These are phyloP conservation scores for Chaetomiaceae sp. DNA, from an alignment of 2,329 filamentous ascomycete genomes.

Conservation along the genomic window DNA sequence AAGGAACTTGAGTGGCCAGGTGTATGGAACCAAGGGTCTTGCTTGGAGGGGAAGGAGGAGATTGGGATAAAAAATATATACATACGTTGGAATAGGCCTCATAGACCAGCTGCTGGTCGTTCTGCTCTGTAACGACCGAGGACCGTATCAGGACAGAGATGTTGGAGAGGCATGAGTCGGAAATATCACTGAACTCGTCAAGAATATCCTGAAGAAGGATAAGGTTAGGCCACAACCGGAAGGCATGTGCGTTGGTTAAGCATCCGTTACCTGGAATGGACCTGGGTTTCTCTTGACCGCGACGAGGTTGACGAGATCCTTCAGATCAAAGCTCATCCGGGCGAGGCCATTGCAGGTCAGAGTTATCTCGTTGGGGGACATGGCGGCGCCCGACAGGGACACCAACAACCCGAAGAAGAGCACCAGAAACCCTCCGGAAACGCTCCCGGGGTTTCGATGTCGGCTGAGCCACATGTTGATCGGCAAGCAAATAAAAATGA, in stretches of 20 bases:
- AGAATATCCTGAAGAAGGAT: constrained; percentile 15
- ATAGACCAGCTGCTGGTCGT: constrained; percentile 19
- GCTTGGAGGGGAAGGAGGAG: no score
- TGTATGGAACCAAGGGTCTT: not conserved
- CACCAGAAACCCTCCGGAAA: constrained; percentile 1
- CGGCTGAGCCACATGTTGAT: constrained; percentile 7
- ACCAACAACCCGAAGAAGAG: constrained; percentile 10
- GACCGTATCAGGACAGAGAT: constrained; percentile 22
- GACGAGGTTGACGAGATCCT: constrained; percentile 18
- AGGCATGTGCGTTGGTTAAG: no score
- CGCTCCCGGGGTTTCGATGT: not conserved
- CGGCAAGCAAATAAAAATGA: not conserved
- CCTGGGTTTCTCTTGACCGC: constrained; percentile 15
- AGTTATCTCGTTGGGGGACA: constrained; percentile 17
- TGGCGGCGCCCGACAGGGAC: constrained; percentile 10
- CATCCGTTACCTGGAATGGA: constrained; percentile 20
- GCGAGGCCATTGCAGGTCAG: constrained; percentile 18
- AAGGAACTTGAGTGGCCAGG: not conserved
- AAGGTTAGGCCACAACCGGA: no score
- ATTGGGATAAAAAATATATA: not conserved
- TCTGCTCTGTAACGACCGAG: constrained; percentile 12
- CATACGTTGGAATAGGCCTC: constrained; percentile 21
- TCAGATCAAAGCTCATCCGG: constrained; percentile 21
- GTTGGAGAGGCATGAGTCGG: constrained; percentile 20
- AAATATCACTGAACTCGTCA: constrained; percentile 22